These are phyloP conservation scores for Geotrichum histeridarum DNA, from an alignment of 1,139 yeast species.

Conservation along the genomic window DNA sequence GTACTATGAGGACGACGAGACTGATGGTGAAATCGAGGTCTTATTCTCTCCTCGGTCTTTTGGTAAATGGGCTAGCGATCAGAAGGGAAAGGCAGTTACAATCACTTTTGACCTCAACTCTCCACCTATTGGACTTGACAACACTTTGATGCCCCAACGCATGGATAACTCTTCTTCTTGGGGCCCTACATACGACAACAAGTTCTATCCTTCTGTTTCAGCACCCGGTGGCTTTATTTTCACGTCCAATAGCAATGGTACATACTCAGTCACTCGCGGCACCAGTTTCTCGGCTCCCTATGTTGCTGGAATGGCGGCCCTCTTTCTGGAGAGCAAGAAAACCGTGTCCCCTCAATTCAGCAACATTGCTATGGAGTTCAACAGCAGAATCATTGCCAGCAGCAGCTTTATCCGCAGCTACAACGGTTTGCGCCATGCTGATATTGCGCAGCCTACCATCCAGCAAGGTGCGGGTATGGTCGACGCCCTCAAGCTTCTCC, in stretches of 20 bases:
- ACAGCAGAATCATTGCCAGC: slow-evolving; percentile 14
- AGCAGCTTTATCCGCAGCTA: slow-evolving; percentile 12
- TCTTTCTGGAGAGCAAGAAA: slow-evolving; percentile 17
- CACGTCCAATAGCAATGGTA: slow-evolving; percentile 17
- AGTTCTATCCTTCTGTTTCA: slow-evolving; percentile 24
- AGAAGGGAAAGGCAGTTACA: neutral
- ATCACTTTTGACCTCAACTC: slow-evolving; percentile 2
- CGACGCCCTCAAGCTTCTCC: slow-evolving; percentile 37
- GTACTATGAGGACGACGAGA: neutral
- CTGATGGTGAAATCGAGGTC: neutral
- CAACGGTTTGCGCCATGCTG: slow-evolving; percentile 2
- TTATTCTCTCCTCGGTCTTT: slow-evolving; percentile 9
- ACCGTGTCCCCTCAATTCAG: neutral
- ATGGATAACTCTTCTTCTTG: slow-evolving; percentile 24
- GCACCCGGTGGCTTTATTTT: slow-evolving; percentile 26
- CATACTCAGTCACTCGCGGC: slow-evolving; percentile 20
- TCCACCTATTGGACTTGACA: neutral
- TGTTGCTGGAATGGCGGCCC: slow-evolving; percentile 25
- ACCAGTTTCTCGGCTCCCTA: slow-evolving; percentile 26
- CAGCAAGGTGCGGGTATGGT: slow-evolving; percentile 32
- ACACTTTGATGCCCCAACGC: neutral
- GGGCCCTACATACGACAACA: slow-evolving; percentile 26
- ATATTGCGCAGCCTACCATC: slow-evolving; percentile 17
- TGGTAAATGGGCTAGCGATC: slow-evolving; percentile 5
- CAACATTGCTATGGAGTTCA: slow-evolving; percentile 8